A percentile compares a stretch with the other conserved stretches of the same genome.
Conservation (phyloP, 2,329 filamentous ascomycete species). For the Septoria petroselini region DNA sequence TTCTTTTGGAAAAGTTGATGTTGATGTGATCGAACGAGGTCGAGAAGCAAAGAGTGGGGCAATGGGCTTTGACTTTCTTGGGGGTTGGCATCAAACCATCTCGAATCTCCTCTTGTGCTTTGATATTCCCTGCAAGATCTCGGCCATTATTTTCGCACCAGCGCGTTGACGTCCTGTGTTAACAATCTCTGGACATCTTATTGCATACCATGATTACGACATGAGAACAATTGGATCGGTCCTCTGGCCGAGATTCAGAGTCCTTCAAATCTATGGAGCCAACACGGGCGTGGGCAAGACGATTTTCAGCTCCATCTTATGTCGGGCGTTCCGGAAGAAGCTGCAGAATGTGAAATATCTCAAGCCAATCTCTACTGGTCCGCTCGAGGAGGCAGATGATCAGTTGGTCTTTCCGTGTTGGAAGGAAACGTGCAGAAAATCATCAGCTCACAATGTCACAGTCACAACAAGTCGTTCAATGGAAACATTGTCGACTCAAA, state of each 20-base stretch:
- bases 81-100: neutral
- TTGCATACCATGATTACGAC: conserved; percentile 16
- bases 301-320: conserved; percentile 70
- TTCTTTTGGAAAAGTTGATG: too few species aligned
- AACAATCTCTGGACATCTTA: neutral
- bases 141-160: too few species aligned
- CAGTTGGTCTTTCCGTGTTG: conserved; percentile 46
- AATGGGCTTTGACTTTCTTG: conserved; percentile 14
- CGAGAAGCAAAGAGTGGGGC: neutral
- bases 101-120: neutral
- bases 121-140: too few species aligned
- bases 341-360: conserved; percentile 61
- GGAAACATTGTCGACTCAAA: conserved; percentile 52
- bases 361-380: conserved; percentile 79
- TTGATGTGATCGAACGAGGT: neutral
- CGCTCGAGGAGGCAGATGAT: conserved; percentile 66
- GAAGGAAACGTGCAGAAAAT: neutral
- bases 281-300: conserved; percentile 87
- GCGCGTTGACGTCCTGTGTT: neutral
- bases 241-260: conserved; percentile 65
- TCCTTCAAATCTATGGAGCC: conserved; percentile 75
- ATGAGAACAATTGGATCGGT: conserved; percentile 56
- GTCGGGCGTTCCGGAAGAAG: conserved; percentile 55
- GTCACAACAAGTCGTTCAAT: conserved; percentile 12
- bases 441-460: neutral